Conservation (phyloP, 805 yeast genomes). For the Yarrowia sp. region DNA sequence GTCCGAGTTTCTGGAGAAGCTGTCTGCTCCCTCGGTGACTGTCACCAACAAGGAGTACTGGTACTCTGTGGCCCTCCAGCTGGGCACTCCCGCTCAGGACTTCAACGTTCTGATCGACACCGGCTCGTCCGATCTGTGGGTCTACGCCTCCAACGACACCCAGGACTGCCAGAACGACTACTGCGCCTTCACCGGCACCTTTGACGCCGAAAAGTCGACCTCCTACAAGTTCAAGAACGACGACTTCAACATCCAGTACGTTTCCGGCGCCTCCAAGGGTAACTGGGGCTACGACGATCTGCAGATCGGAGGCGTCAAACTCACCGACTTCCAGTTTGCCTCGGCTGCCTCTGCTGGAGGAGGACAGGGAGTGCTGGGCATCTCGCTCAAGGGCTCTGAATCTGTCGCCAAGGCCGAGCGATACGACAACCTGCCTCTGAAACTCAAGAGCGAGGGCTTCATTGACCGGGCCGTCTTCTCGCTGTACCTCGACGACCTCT, state of each 20-base stretch:
- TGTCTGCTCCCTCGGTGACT: conserved; percentile 3
- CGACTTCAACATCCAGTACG: conserved; percentile 46
- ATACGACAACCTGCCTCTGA: conserved; percentile 49
- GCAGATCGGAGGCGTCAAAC: conserved; percentile 55
- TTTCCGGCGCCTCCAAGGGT: conserved; percentile 56
- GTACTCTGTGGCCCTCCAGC: conserved; percentile 43
- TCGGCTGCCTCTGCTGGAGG: conserved; percentile 35
- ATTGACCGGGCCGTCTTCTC: conserved; percentile 55
- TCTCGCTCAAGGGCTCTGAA: conserved; percentile 42
- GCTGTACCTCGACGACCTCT: conserved; percentile 51
- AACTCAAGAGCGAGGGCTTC: conserved; percentile 51
- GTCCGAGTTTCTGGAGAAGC: not conserved
- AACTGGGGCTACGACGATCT: conserved; percentile 68
- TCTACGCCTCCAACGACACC: conserved; percentile 46
- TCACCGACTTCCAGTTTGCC: conserved; percentile 48
- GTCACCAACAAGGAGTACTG: conserved; percentile 39
- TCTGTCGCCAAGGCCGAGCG: conserved; percentile 32
- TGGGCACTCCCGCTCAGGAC: conserved; percentile 66
- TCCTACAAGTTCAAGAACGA: conserved; percentile 43
- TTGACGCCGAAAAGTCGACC: conserved; percentile 41
- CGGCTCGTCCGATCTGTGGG: conserved; percentile 75
- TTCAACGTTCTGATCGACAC: conserved; percentile 67
- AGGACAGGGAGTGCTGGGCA: conserved; percentile 41
- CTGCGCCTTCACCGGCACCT: conserved; percentile 30
- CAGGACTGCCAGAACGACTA: not conserved